These are phyloP conservation scores for Cladophialophora psammophila DNA, from an alignment of 2,329 filamentous ascomycete genomes.

Conservation along the genomic window DNA sequence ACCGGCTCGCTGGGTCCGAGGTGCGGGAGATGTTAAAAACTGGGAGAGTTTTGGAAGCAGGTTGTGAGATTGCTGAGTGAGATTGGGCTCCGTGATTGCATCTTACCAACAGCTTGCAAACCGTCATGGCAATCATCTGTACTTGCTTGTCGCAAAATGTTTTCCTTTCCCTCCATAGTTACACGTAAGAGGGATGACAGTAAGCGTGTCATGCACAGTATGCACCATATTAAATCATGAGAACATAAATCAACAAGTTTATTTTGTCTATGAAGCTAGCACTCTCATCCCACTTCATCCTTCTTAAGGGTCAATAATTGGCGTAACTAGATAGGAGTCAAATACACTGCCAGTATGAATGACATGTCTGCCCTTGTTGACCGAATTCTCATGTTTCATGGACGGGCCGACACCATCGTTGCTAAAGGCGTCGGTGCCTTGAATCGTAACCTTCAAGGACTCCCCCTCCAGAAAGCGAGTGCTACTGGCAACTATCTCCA, in stretches of 20 bases:
- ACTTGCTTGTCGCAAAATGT: no score
- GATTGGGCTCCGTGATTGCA: no score
- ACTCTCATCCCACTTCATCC: no score
- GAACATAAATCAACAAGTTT: no score
- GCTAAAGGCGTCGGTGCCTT: constrained; percentile 19
- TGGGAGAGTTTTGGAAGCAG: background rate
- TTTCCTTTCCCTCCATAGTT: no score
- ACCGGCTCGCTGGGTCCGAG: background rate
- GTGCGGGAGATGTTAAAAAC: background rate
- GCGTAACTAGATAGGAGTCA: constrained; percentile 20
- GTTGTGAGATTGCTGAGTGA: no score
- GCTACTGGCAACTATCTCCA: constrained; percentile 20
- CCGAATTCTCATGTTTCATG: constrained; percentile 13
- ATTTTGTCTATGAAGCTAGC: no score
- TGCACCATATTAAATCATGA: no score
- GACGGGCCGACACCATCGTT: constrained; percentile 13
- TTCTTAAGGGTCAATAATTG: constrained; percentile 13
- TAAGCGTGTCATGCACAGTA: no score
- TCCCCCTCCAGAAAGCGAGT: constrained; percentile 16
- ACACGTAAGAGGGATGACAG: no score
- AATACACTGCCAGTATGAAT: constrained; percentile 13
- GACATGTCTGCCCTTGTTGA: constrained; percentile 16
- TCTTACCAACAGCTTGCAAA: no score
- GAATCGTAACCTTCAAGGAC: constrained; percentile 13
- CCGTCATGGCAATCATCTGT: no score